A percentile compares a stretch with the other conserved stretches of the same genome.
Conservation (phyloP, 2,329 filamentous ascomycete genomes). For the Cyphellophora attinorum region DNA sequence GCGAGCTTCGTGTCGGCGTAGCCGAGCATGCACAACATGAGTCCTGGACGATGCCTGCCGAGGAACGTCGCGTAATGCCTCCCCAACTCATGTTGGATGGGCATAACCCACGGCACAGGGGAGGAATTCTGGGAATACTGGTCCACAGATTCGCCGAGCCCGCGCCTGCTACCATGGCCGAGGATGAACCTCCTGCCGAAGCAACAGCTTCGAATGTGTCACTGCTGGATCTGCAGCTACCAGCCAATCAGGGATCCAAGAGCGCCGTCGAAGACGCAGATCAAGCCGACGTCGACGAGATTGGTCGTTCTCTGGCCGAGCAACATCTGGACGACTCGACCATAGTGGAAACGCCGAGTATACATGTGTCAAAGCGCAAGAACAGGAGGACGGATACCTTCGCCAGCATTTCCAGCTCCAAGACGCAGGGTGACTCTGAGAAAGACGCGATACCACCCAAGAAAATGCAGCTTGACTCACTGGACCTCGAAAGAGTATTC, state of each 20-base stretch:
- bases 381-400: not conserved
- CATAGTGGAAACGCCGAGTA: not conserved
- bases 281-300: conserved; percentile 1
- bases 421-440: not conserved
- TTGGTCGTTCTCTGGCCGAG: conserved; percentile 13
- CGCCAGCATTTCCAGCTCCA: not conserved
- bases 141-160: conserved; percentile 57
- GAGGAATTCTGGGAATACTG: conserved; percentile 57
- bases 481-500: conserved; percentile 66
- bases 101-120: conserved; percentile 47
- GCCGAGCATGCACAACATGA: conserved; percentile 43
- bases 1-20: conserved; percentile 66
- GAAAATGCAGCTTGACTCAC: conserved; percentile 48
- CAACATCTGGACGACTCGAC: conserved; percentile 12
- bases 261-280: not conserved
- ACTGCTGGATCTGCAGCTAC: not conserved
- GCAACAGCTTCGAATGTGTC: not conserved
- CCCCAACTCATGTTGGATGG: conserved; percentile 28
- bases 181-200: too few relatives aligned
- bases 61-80: conserved; percentile 12
- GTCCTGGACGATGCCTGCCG: conserved; percentile 17
- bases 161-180: not conserved
- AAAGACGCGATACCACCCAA: not conserved
- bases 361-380: not conserved
- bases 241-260: not conserved